These are phyloP conservation scores for Vitis cinerea DNA, from an alignment of 164 flowering plant species.

Conservation along the genomic window DNA sequence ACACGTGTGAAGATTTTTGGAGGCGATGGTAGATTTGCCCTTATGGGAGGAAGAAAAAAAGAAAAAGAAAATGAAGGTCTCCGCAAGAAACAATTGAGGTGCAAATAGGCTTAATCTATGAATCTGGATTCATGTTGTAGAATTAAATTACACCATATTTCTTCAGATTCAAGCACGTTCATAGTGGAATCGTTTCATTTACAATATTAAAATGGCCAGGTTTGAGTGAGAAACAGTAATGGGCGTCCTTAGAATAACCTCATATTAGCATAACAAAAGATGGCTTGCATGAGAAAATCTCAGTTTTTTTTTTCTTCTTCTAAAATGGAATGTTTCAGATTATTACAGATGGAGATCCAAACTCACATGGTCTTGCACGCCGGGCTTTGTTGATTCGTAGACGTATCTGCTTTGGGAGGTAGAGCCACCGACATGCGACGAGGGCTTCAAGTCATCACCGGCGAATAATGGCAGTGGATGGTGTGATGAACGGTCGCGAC, in stretches of 20 bases:
- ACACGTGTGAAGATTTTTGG: constrained; percentile 14
- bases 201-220: not conserved
- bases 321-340: not conserved
- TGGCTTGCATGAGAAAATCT: not conserved
- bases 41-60: not conserved
- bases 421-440: constrained; percentile 9
- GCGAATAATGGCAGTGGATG: constrained; percentile 23
- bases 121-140: too few species aligned
- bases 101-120: too few species aligned
- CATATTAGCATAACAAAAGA: not conserved
- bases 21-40: not conserved
- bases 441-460: constrained; percentile 30
- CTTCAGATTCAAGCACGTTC: not conserved
- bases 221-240: not conserved
- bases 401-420: constrained; percentile 27
- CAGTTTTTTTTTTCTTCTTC: not conserved
- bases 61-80: not conserved
- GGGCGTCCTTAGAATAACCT: not conserved
- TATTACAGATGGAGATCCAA: constrained; percentile 84
- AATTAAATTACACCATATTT: too few species aligned
- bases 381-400: constrained; percentile 33
- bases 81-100: not conserved
- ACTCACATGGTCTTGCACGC: constrained; percentile 78
- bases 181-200: not conserved
- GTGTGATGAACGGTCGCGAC: constrained; percentile 23